Conservation (phyloP, 768 basidiomycete genomes). For the Boletus reticuloceps region DNA sequence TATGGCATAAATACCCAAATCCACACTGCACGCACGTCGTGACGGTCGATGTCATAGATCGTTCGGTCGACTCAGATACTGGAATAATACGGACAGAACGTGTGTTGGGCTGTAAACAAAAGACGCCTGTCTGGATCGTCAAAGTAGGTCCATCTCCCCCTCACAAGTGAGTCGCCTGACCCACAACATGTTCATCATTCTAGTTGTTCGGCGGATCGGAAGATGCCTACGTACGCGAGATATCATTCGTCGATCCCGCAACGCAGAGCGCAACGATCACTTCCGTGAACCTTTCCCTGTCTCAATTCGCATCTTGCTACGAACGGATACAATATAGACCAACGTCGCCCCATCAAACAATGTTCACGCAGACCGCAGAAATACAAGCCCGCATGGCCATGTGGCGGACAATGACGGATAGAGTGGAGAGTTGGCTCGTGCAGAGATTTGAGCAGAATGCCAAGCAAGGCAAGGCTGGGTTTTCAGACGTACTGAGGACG, state of each 20-base stretch:
- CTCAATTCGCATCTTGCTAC: conserved; percentile 91
- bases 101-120: conserved; percentile 88
- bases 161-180: conserved; percentile 9
- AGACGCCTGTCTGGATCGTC: conserved; percentile 88
- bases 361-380: conserved; percentile 88
- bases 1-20: conserved; percentile 97
- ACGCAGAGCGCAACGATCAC: conserved; percentile 80
- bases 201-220: conserved; percentile 91
- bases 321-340: conserved; percentile 89
- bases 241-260: conserved; percentile 88
- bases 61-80: conserved; percentile 76
- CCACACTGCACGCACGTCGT: conserved; percentile 87
- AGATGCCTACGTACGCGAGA: conserved; percentile 92
- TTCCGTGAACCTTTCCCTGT: conserved; percentile 89
- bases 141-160: conserved; percentile 57
- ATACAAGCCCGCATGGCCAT: conserved; percentile 79
- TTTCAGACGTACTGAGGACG: conserved; percentile 82
- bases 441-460: conserved; percentile 94
- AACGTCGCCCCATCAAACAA: conserved; percentile 56
- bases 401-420: conserved; percentile 80
- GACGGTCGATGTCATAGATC: conserved; percentile 83
- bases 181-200: neutral
- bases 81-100: conserved; percentile 92
- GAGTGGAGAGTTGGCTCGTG: conserved; percentile 81
- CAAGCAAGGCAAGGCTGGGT: conserved; percentile 81